These are phyloP conservation scores for Aspergillus avenaceus DNA, from an alignment of 495 filamentous ascomycete genomes.

Conservation along the genomic window DNA sequence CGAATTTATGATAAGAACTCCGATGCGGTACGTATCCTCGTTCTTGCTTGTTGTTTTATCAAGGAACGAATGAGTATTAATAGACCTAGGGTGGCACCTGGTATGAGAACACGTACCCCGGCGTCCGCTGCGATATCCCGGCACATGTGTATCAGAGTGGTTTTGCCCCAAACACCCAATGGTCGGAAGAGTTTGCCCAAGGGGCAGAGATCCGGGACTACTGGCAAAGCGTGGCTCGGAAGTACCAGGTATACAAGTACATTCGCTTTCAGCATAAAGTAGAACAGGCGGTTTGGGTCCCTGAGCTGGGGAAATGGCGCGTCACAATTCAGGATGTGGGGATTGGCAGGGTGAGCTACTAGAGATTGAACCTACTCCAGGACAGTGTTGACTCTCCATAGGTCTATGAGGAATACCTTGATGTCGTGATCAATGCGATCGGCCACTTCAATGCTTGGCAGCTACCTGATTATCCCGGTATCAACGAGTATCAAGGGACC, in stretches of 20 bases:
- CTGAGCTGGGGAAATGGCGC: constrained; percentile 47
- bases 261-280: constrained; percentile 48
- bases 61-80: neutral
- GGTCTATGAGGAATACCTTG: constrained; percentile 48
- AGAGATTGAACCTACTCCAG: neutral
- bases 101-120: constrained; percentile 57
- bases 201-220: constrained; percentile 63
- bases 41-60: too few relatives aligned
- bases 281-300: constrained; percentile 51
- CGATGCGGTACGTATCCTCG: constrained; percentile 45
- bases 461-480: constrained; percentile 48
- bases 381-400: constrained; percentile 17
- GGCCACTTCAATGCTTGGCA: constrained; percentile 54
- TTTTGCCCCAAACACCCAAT: constrained; percentile 62
- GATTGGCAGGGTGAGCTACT: constrained; percentile 23
- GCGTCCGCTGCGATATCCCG: constrained; percentile 62
- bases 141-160: constrained; percentile 66
- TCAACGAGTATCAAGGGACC: constrained; percentile 42
- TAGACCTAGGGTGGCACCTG: constrained; percentile 48
- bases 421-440: constrained; percentile 58
- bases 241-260: constrained; percentile 58
- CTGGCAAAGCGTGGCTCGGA: constrained; percentile 55
- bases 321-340: constrained; percentile 37
- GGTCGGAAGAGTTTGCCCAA: constrained; percentile 61
- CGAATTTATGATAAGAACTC: constrained; percentile 54